Base-by-base conservation (phyloP, 139 green algal species). In the Ettlia oleoabundans region DNA sequence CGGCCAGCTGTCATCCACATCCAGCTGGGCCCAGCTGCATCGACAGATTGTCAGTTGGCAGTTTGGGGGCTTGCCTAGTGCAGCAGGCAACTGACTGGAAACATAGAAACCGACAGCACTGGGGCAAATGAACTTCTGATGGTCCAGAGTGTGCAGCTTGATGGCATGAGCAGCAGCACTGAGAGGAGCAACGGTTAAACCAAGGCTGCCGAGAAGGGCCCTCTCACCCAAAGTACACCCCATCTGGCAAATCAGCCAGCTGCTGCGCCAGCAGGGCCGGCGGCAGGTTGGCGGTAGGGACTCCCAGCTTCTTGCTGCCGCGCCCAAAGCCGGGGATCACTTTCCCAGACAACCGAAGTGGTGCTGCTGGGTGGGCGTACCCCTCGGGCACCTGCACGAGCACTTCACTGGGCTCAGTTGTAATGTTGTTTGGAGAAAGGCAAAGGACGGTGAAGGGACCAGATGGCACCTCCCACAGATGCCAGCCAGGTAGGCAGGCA, bases 191-290 rank as follows among this genome's bases (percentile, higher is more conserved):
- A 3, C 5, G 24, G 4, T 3, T 2, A 1, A 22, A 24, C 24
- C 24, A 61, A 9, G 21, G 22, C 65, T 52, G 33, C 5, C 13
- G 1, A 19, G 9, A 4, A 3, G 33, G 64, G 5, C 5, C 10
- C 64, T 47, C 89, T 65, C 86, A 98, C 76, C 96, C 96, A 89
- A 98, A 98, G 89, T 98, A 99, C 3, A 99, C 95, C 8, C 96
- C 96, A 2, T 82, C 65, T 0, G 86, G 83, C 55, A 98, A 67
- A 22, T 28, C 55, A 10, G 77, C 43, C 10, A 98, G 84, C 67
- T 84, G 21, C 18, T 85, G 47, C 37, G 76, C 65, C 35, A 98
- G 80, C 51, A 83, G 75, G 53, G 32, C 71, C 0, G 93, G 89
- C 51, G 91, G 84, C 61, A 98, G 87, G 89, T 98, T 98, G 51